phyloP scores from a whole-genome alignment of 2,329 filamentous ascomycete genomes.

The Arthrobotrys entomopaga region DNA sequence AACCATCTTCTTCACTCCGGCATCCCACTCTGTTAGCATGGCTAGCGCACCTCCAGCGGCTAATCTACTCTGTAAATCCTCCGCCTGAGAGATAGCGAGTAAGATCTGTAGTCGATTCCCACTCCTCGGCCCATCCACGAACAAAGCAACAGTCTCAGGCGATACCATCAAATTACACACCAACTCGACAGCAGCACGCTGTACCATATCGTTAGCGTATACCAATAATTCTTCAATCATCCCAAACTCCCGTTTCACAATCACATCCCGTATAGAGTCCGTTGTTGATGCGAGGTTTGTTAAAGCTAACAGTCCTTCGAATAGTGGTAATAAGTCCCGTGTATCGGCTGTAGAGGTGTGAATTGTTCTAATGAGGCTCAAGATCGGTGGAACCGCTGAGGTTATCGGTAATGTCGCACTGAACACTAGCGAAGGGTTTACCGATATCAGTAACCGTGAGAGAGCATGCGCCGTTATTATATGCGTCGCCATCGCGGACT shows the following conservation, averaged over 20 bases:
- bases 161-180: conserved; percentile 87
- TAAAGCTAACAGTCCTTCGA: conserved; percentile 88
- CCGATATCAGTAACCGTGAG: conserved; percentile 85
- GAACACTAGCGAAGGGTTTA: conserved; percentile 85
- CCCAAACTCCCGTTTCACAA: conserved; percentile 78
- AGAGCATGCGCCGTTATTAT: conserved; percentile 80
- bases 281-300: conserved; percentile 85
- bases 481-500: conserved; percentile 59
- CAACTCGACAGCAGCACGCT: conserved; percentile 85
- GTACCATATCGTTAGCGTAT: conserved; percentile 77
- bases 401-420: conserved; percentile 77
- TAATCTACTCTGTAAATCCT: conserved; percentile 79
- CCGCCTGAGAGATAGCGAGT: conserved; percentile 85
- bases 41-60: conserved; percentile 90
- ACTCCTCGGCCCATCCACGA: conserved; percentile 69
- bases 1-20: conserved; percentile 76
- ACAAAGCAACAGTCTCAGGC: conserved; percentile 74
- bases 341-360: conserved; percentile 71
- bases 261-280: conserved; percentile 68
- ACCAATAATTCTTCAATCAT: conserved; percentile 85
- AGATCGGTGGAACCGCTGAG: conserved; percentile 83
- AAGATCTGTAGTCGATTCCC: conserved; percentile 80
- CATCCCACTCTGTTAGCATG: conserved; percentile 81
- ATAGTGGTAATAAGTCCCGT: conserved; percentile 84
- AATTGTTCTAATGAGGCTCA: conserved; percentile 72